phyloP scores from a whole-genome alignment of 345 rosid genomes.

The Syzygium aqueum region DNA sequence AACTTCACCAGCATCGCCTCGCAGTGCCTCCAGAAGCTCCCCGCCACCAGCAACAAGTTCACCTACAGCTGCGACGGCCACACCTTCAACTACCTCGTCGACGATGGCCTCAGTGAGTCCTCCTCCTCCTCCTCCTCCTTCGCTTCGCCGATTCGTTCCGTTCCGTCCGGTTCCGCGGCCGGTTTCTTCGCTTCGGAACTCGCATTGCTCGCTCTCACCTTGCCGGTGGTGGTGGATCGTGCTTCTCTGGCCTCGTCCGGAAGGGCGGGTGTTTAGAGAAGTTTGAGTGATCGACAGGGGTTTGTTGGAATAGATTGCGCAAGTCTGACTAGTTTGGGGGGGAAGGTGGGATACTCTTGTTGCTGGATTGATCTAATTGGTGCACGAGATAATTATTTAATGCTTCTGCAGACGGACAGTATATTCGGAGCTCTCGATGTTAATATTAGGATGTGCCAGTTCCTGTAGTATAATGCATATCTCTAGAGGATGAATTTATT shows the following conservation, averaged over 20 bases:
- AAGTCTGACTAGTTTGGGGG: neutral
- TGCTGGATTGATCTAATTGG: neutral
- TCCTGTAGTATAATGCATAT: neutral
- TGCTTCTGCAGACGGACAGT: neutral
- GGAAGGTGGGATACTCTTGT: neutral
- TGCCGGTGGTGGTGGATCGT: neutral
- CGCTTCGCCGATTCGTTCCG: neutral
- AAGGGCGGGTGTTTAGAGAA: neutral
- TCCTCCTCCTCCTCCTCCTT: neutral
- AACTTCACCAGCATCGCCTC: constrained; percentile 54
- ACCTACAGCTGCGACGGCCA: constrained; percentile 63
- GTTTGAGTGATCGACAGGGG: neutral
- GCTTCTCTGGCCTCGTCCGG: neutral
- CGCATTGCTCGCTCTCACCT: neutral
- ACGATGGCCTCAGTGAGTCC: constrained; percentile 31
- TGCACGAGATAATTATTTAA: neutral
- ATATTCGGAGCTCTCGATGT: neutral
- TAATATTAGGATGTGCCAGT: neutral
- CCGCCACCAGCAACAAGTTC: constrained; percentile 47
- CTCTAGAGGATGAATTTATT: neutral
- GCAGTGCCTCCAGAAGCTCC: constrained; percentile 61
- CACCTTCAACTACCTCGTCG: constrained; percentile 57
- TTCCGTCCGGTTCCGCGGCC: neutral
- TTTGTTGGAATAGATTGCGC: neutral
- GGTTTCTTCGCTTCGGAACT: neutral